Evolutionary conservation across 108 stramenopile genomes (phyloP).

Genomic region (Seminavis robusta): DNA sequence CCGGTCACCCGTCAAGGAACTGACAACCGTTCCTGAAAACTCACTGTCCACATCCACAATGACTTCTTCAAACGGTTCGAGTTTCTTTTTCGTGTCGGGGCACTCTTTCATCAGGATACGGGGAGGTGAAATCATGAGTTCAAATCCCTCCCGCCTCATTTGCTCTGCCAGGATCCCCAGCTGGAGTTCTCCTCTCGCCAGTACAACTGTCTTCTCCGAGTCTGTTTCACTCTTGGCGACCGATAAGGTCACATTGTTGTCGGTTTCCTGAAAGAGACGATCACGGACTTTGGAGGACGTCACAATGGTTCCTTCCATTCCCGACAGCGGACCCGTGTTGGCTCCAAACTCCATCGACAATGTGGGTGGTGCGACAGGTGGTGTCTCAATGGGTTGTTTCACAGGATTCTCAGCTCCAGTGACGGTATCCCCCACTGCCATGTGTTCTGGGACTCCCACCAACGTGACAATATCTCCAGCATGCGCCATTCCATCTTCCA

Average conservation of each 20-base stretch:
- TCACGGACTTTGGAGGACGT: conserved; percentile 82
- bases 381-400: conserved; percentile 59
- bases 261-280: conserved; percentile 86
- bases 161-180: conserved; percentile 96
- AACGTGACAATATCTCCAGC: conserved; percentile 97
- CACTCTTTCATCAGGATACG: conserved; percentile 76
- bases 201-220: conserved; percentile 66
- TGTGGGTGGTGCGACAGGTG: conserved; percentile 93
- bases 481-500: conserved; percentile 68
- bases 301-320: conserved; percentile 89
- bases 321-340: conserved; percentile 95
- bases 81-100: conserved; percentile 58
- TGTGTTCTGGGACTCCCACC: conserved; percentile 83
- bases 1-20: conserved; percentile 83
- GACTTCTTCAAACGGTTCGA: conserved; percentile 96
- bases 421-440: conserved; percentile 89
- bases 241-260: conserved; percentile 92
- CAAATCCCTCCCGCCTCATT: conserved; percentile 97
- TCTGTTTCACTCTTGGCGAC: conserved; percentile 68
- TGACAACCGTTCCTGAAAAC: conserved; percentile 87
- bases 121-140: conserved; percentile 93
- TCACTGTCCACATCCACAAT: conserved; percentile 89
- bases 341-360: conserved; percentile 95
- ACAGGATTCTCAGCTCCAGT: conserved; percentile 65
- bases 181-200: conserved; percentile 86